phyloP scores from a whole-genome alignment of 192 early-diverging fungal species.

The Entrophospora sp. region DNA sequence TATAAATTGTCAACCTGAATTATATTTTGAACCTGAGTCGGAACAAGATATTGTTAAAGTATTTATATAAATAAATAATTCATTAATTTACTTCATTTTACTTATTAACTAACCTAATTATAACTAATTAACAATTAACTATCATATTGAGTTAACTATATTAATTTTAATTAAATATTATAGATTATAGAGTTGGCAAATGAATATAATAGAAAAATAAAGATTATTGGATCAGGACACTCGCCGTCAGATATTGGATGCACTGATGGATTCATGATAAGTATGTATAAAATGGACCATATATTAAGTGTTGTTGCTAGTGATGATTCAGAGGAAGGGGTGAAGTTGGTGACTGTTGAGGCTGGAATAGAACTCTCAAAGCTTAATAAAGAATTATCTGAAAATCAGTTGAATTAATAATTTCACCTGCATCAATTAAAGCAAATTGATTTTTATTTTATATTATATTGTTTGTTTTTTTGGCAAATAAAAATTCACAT shows the following conservation, averaged over 20 bases:
- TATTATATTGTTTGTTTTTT: too few species aligned
- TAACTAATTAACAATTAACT: too few species aligned
- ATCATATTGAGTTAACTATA: too few species aligned
- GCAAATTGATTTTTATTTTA: too few species aligned
- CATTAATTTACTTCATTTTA: too few species aligned
- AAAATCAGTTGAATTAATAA: too few species aligned
- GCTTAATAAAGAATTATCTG: conserved; percentile 47
- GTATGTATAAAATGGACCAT: conserved; percentile 53
- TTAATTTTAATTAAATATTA: not conserved
- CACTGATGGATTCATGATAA: conserved; percentile 56
- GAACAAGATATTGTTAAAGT: conserved; percentile 57
- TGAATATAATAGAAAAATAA: conserved; percentile 39
- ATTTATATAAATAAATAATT: conserved; percentile 2
- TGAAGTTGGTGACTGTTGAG: conserved; percentile 48
- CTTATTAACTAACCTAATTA: too few species aligned
- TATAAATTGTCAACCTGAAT: conserved; percentile 44
- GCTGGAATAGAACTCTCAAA: conserved; percentile 56
- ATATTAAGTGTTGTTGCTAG: not conserved
- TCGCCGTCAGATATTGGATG: conserved; percentile 70
- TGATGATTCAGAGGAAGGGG: conserved; percentile 3
- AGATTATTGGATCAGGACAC: conserved; percentile 62
- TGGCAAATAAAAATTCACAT: too few species aligned
- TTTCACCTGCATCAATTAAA: too few species aligned
- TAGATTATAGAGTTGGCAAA: conserved; percentile 41
- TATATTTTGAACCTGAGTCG: conserved; percentile 49